A percentile compares a stretch with the other conserved stretches of the same genome.
phyloP scores from a whole-genome alignment of 768 basidiomycete genomes.

The Lactifluus pinguis region DNA sequence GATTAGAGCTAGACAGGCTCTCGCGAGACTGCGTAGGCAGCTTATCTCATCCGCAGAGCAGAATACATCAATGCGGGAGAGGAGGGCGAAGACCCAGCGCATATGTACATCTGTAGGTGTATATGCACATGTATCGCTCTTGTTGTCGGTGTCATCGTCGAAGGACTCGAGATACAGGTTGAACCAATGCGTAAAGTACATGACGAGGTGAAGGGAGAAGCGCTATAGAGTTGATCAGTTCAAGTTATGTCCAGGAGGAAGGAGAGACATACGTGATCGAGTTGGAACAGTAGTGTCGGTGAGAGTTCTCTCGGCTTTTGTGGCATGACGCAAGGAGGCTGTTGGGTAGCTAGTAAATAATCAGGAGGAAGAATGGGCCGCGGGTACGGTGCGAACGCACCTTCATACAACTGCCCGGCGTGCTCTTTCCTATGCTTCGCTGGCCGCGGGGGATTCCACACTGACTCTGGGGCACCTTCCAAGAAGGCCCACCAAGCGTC shows the following conservation, averaged over 20 bases:
- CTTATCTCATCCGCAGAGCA: conserved; percentile 71
- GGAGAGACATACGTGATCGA: conserved; percentile 52
- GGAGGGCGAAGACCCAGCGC: conserved; percentile 70
- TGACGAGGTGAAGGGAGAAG: conserved; percentile 63
- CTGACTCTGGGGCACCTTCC: conserved; percentile 54
- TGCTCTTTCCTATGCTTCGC: conserved; percentile 23
- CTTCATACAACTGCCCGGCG: neutral
- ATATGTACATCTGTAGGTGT: conserved; percentile 46
- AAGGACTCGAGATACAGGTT: conserved; percentile 42
- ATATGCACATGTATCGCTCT: conserved; percentile 23
- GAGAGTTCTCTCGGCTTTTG: conserved; percentile 38
- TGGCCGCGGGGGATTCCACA: conserved; percentile 51
- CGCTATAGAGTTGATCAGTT: conserved; percentile 35
- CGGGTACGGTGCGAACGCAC: conserved; percentile 14
- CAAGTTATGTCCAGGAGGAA: conserved; percentile 4
- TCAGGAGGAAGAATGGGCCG: neutral
- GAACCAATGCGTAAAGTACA: conserved; percentile 82
- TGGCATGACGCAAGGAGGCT: neutral
- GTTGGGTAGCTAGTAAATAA: neutral
- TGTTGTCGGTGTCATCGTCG: conserved; percentile 18
- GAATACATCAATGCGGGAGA: conserved; percentile 59
- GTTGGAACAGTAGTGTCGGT: conserved; percentile 43
- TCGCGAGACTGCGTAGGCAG: conserved; percentile 64
- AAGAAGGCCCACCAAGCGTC: conserved; percentile 78
- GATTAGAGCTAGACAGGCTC: conserved; percentile 44